Conservation (phyloP, 495 filamentous ascomycete species). For the Acidiella bohemica region DNA sequence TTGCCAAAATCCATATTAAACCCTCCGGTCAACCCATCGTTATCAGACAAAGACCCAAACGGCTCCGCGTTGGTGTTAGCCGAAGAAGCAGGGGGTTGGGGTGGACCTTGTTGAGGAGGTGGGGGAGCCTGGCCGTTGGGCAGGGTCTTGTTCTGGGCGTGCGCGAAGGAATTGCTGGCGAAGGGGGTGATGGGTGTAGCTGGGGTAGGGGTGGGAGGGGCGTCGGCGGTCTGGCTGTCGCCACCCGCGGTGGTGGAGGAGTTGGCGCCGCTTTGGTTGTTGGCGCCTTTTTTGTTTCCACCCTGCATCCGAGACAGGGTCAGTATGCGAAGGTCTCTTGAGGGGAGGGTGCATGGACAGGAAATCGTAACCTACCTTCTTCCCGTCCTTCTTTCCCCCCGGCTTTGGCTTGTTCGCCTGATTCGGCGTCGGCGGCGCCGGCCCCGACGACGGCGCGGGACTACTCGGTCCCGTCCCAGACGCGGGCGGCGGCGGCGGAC, state of each 20-base stretch:
- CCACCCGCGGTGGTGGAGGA: constrained; percentile 60
- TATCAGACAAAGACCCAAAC: too few relatives aligned
- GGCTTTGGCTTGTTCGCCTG: constrained; percentile 64
- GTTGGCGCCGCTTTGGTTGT: constrained; percentile 51
- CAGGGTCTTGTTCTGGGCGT: constrained; percentile 39
- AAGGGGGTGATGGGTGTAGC: constrained; percentile 79
- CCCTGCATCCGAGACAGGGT: constrained; percentile 29
- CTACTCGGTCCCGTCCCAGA: constrained; percentile 60
- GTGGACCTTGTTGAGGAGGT: constrained; percentile 33
- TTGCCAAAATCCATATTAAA: constrained; percentile 47
- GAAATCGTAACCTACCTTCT: constrained; percentile 75
- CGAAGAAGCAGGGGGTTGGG: too few relatives aligned
- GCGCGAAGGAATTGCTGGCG: constrained; percentile 48
- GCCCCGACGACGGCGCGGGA: constrained; percentile 60
- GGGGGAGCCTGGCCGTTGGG: constrained; percentile 35
- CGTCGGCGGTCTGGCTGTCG: constrained; percentile 47
- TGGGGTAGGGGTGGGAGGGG: constrained; percentile 69
- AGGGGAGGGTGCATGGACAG: not conserved
- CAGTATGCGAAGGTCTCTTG: constrained; percentile 22
- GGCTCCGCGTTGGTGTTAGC: too few relatives aligned
- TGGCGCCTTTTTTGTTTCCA: constrained; percentile 50
- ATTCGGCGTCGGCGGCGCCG: constrained; percentile 78
- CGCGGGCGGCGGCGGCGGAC: constrained; percentile 77
- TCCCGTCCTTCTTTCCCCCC: constrained; percentile 66
- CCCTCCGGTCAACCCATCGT: too few relatives aligned